A percentile compares a stretch with the other conserved stretches of the same genome.
Conservation (phyloP, 768 basidiomycete species). For the Boletus tomentosulus region DNA sequence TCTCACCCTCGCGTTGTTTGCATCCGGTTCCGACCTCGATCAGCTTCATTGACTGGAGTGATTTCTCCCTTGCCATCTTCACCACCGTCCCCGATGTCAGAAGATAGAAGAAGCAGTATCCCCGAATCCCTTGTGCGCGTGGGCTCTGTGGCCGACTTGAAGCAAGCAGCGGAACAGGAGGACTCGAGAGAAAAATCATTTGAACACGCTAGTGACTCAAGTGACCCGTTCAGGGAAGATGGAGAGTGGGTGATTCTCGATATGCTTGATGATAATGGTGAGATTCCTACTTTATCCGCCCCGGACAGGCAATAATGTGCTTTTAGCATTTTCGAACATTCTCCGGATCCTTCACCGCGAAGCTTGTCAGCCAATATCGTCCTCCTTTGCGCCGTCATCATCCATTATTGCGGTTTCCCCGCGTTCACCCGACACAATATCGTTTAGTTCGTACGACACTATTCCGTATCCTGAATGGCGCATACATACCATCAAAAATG, state of each 20-base stretch:
- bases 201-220: neutral
- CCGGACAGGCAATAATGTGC: neutral
- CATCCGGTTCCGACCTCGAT: conserved; percentile 33
- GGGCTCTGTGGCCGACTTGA: neutral
- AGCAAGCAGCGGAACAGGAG: conserved; percentile 4
- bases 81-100: conserved; percentile 26
- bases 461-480: conserved; percentile 71
- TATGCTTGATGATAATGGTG: conserved; percentile 45
- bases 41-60: neutral
- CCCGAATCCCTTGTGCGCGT: neutral
- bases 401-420: conserved; percentile 57
- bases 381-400: conserved; percentile 41
- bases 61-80: conserved; percentile 17
- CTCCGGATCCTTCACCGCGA: conserved; percentile 51
- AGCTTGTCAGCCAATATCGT: conserved; percentile 30
- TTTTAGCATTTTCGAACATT: conserved; percentile 45
- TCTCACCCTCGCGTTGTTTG: conserved; percentile 35
- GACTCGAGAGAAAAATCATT: neutral
- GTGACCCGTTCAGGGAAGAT: conserved; percentile 15
- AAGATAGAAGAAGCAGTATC: conserved; percentile 4
- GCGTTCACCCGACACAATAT: conserved; percentile 8
- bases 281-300: neutral
- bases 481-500: conserved; percentile 42
- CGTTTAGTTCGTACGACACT: conserved; percentile 31
- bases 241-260: conserved; percentile 53